Evolutionary conservation across 352 stramenopile species (phyloP), one percentile per base, ranked within the genome.

Genomic region (Pythium rishiriense): DNA sequence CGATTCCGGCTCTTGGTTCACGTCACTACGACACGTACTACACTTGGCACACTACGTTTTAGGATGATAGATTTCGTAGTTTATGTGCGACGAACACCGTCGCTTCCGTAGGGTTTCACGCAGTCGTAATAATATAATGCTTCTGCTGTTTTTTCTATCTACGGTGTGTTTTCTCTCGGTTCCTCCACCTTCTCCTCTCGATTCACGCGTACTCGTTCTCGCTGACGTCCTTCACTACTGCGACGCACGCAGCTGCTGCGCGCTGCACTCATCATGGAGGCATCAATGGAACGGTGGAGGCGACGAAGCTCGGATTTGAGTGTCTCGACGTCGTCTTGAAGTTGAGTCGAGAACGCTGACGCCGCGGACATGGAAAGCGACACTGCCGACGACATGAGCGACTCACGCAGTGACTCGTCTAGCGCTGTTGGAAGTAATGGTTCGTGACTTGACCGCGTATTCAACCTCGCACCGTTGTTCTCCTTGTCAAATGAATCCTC

Each of bases 271-370:
- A 59, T 11, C n/a, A 62, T 53, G 3, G 65, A 64, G 3, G 39
- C 35, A 26, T 73, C 66, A 15, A 73, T 66, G 0, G 66, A 68
- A 28, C 43, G 41, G 51, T 73, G 66, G 1, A 73, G 57, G 10
- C 41, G 66, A 8, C 61, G 59, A 5, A 73, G 35, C 25, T 73
- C 66, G 15, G 24, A 33, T 6, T 60, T 62, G 15, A 73, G 47
- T 1, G 49, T 62, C 9, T 73, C 35, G 3, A 73, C 39, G 35
- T 73, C 66, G 35, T 62, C 47, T 25, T 69, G 48, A 7, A 73
- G 49, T 21, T 64, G 48, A 6, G 42, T 63, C 3, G 66, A 73
- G 28, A 69, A 47, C 24, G 39, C 41, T 5, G 66, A 69, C 21
- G 55, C 49, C 42, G 59, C 51, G 19, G 59, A 73, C 28, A 64